Evolutionary conservation across 805 yeast species (phyloP).

Genomic region (Candida silvatica): DNA sequence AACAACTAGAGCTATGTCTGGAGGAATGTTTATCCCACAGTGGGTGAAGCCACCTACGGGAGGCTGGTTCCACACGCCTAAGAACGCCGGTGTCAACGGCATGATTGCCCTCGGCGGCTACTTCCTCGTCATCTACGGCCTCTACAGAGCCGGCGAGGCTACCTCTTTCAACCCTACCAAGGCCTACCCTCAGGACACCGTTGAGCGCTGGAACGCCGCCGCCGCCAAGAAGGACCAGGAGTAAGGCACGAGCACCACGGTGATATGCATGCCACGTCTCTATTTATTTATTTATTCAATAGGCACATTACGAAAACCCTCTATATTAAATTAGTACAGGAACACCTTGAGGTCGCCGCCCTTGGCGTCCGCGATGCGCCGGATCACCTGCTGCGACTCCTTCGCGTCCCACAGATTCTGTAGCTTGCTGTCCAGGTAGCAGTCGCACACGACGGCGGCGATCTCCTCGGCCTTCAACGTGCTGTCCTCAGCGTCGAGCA

Average conservation of each 20-base stretch:
- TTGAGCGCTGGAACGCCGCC: slow-evolving; percentile 38
- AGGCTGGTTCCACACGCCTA: slow-evolving; percentile 49
- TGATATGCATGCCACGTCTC: slow-evolving; percentile 1
- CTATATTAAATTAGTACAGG: slow-evolving; percentile 39
- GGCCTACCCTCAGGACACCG: slow-evolving; percentile 30
- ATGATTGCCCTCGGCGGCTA: slow-evolving; percentile 31
- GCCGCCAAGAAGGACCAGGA: slow-evolving; percentile 22
- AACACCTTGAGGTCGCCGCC: slow-evolving; percentile 40
- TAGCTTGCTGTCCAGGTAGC: slow-evolving; percentile 52
- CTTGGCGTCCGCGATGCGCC: slow-evolving; percentile 25
- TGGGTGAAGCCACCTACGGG: slow-evolving; percentile 39
- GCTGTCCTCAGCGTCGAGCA: slow-evolving; percentile 34
- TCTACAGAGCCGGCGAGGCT: slow-evolving; percentile 30
- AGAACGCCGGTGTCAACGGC: slow-evolving; percentile 39
- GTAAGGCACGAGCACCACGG: slow-evolving; percentile 2
- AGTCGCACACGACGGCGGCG: slow-evolving; percentile 49
- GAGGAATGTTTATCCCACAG: slow-evolving; percentile 16
- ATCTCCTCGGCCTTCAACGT: slow-evolving; percentile 35
- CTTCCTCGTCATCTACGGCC: slow-evolving; percentile 23
- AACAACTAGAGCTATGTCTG: slow-evolving; percentile 2
- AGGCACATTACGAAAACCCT: no score
- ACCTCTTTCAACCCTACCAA: slow-evolving; percentile 26
- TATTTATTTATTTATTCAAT: slow-evolving; percentile 5
- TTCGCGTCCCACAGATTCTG: slow-evolving; percentile 52
- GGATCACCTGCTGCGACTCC: slow-evolving; percentile 35